Base-by-base conservation (phyloP, 106 monocot genomes). In the Platanthera guangdongensis region DNA sequence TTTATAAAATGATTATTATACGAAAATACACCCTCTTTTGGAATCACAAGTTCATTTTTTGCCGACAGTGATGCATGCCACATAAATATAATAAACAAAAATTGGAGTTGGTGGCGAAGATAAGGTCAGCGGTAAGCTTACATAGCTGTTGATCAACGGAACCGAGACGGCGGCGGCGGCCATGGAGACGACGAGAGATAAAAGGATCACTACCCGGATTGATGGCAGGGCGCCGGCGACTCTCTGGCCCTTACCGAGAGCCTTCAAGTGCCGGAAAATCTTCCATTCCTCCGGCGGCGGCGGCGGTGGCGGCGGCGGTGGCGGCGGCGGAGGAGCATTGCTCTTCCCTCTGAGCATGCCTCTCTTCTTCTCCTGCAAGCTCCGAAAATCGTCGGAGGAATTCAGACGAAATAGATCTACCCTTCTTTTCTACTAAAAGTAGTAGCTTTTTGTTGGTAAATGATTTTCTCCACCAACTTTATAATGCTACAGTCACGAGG, bases 71-170 rank as follows among this genome's bases (percentile, higher is more conserved):
- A 53, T 53, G 2, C 3, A 53, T 53, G 2, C 3, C 2, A 2
- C 53, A 53, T 39, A 39, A 39, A 39, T 39, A 39, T 39, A 39
- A 39, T 39, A 39, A 39, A 39, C 2, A 39, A 39, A 39, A 39
- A 3, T 39, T 39, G 39, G 39, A 39, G 39, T 39, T 39, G 39
- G 39, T 39, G 39, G 39, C 39, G 39, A 3, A 39, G 39, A 39
- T 39, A 39, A 39, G 39, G 39, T 10, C 21, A 63, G 19, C 63
- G 22, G 63, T 67, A 3, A 8, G 67, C 67, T 67, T 67, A 67
- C 67, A 39, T 25, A 67, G 8, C 11, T 67, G 67, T 67, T 67
- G 67, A 67, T 67, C 67, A 25, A 67, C 22, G 67, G 67, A 13
- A 67, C 67, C 0, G 67, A 67, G 39, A 67, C 67, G 28, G 67